Evolutionary conservation across 805 yeast species (phyloP).

Genomic region (Kodamaea kaohsiungensis): DNA sequence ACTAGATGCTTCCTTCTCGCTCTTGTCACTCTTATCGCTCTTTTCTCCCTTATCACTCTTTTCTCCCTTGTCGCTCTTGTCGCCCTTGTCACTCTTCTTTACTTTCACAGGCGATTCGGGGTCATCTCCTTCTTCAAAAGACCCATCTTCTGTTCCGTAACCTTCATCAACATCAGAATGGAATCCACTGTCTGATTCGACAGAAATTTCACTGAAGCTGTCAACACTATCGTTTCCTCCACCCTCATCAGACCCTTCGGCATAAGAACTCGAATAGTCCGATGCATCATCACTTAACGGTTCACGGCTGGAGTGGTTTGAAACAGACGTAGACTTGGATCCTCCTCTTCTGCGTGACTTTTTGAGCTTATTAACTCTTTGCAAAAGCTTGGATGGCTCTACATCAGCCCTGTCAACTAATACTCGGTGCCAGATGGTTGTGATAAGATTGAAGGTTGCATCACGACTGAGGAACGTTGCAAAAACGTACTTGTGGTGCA

Average conservation of each 20-base stretch:
- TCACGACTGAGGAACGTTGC: conserved; percentile 89
- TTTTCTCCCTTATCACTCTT: conserved; percentile 14
- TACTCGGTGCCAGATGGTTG: conserved; percentile 63
- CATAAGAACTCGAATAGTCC: background rate
- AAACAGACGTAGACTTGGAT: conserved; percentile 8
- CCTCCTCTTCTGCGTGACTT: conserved; percentile 9
- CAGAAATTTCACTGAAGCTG: background rate
- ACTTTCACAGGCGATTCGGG: conserved; percentile 15
- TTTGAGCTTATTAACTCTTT: background rate
- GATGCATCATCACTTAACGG: conserved; percentile 7
- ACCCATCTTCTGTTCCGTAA: conserved; percentile 14
- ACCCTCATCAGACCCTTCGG: background rate
- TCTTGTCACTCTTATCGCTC: conserved; percentile 2
- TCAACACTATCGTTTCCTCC: background rate
- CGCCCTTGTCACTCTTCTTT: conserved; percentile 11
- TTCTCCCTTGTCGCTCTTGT: background rate
- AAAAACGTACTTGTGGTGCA: conserved; percentile 66
- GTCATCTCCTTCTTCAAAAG: conserved; percentile 21
- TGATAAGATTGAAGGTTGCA: conserved; percentile 67
- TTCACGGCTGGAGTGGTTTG: background rate
- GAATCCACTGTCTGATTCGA: background rate
- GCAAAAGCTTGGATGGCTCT: conserved; percentile 9
- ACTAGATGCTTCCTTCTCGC: background rate
- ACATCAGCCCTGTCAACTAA: conserved; percentile 24
- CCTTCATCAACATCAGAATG: conserved; percentile 12